Evolutionary conservation across 2,329 filamentous ascomycete species (phyloP), one percentile per base, ranked within the genome.

Genomic region (Teratosphaeria epicoccoides): DNA sequence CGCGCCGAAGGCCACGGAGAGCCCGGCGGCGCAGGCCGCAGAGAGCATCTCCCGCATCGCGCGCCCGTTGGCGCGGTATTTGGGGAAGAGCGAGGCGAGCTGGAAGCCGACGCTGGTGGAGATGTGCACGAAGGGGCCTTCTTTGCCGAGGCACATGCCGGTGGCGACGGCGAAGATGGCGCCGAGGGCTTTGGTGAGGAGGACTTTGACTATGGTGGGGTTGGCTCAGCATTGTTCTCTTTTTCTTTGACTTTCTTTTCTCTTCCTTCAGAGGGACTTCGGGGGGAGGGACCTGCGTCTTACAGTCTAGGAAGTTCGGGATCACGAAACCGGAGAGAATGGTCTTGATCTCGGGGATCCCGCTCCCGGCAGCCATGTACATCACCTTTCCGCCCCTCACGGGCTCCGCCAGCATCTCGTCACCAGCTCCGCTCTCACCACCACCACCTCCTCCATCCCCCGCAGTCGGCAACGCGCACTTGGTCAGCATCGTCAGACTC

Each of bases 311-410:
- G 54, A 81, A 79, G 45, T 76, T 70, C 1, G 77, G 78, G 44
- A 82, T 81, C 12, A 77, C 75, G 61, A 81, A 82, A n/a, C 79
- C 78, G 3, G 76, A 78, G 2, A 81, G 65, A 37, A 82, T 77
- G 1, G 77, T 80, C 63, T 82, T 82, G 68, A 82, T 81, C 63
- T 82, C 79, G 0, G 79, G 79, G 28, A 82, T 81, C 0, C 79
- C 79, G 53, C 71, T 75, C 5, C 79, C 79, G 28, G 77, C 74
- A 3, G 77, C 77, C 75, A 81, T 77, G 59, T 79, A 81, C 70
- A 81, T 79, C 3, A 64, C 68, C 61, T 81, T 81, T 0, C 72
- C 74, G 23, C 57, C 55, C 6, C 64, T 46, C 6, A 57, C 50
- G 24, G 57, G 50, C 44, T 58, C 25, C n/a, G 57, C 37, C 1